phyloP scores from a whole-genome alignment of 352 stramenopile species.

The Achlya hypogyna region DNA sequence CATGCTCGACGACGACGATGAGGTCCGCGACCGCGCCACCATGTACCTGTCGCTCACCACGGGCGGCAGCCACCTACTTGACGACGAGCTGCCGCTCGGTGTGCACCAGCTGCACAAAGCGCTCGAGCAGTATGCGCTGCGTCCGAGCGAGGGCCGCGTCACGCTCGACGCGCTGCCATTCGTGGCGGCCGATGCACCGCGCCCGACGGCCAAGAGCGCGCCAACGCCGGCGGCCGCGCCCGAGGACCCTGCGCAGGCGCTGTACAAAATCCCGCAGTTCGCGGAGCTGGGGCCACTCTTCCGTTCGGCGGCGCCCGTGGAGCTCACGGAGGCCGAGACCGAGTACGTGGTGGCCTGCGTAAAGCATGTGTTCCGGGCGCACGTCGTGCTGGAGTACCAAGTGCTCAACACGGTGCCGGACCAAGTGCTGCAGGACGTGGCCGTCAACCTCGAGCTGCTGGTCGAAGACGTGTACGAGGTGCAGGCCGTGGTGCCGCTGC shows the following conservation, averaged over 20 bases:
- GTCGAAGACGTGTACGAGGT: constrained; percentile 88
- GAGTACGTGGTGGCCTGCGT: constrained; percentile 96
- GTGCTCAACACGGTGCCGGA: constrained; percentile 98
- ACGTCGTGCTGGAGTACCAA: constrained; percentile 96
- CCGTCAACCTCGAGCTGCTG: constrained; percentile 86
- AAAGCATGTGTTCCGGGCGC: constrained; percentile 95
- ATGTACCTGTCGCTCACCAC: constrained; percentile 72
- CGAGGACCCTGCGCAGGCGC: constrained; percentile 78
- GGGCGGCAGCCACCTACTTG: not conserved
- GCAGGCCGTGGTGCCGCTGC: constrained; percentile 79
- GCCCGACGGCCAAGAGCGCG: constrained; percentile 29
- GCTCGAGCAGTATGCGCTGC: constrained; percentile 82
- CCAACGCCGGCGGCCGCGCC: constrained; percentile 27
- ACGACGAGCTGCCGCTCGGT: constrained; percentile 68
- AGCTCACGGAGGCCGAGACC: constrained; percentile 95
- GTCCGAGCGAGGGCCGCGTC: constrained; percentile 60
- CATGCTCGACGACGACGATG: constrained; percentile 96
- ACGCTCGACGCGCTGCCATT: constrained; percentile 77
- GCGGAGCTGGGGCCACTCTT: constrained; percentile 90
- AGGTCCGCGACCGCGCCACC: constrained; percentile 90
- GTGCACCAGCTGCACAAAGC: constrained; percentile 66
- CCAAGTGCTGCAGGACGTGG: constrained; percentile 93
- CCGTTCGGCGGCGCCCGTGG: constrained; percentile 81
- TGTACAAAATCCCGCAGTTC: constrained; percentile 97
- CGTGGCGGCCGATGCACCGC: constrained; percentile 61